Evolutionary conservation across 208 protist genomes (phyloP).

Genomic region (Leishmania guyanensis): DNA sequence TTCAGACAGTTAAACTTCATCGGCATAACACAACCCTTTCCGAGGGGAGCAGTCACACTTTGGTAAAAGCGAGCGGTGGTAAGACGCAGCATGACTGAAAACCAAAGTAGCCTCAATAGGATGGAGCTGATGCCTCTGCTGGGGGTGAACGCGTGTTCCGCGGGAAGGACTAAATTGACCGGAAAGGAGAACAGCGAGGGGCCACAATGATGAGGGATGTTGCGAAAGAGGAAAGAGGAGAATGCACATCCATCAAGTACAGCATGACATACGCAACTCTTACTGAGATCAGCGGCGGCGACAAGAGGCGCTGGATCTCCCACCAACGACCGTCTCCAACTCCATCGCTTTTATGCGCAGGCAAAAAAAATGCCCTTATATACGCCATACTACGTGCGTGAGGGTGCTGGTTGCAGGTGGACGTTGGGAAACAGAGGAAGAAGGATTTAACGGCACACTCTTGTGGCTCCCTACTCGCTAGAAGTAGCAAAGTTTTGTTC

Average conservation of each 20-base stretch:
- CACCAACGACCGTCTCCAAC: background rate
- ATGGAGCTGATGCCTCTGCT: background rate
- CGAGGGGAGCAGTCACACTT: conserved; percentile 62
- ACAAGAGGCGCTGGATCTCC: background rate
- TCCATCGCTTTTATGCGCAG: background rate
- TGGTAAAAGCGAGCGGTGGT: conserved; percentile 55
- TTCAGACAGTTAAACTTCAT: conserved; percentile 82
- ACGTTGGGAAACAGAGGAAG: background rate
- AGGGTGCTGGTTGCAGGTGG: background rate
- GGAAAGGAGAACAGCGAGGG: background rate
- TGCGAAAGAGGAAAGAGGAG: background rate
- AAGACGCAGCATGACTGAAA: conserved; percentile 64
- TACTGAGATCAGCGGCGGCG: background rate
- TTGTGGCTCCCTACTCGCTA: background rate
- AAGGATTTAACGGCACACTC: background rate
- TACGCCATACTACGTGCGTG: background rate
- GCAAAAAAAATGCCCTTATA: background rate
- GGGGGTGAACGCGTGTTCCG: background rate
- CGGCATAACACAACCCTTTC: conserved; percentile 81
- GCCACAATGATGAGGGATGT: background rate
- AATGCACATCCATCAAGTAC: background rate
- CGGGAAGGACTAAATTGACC: too few relatives aligned
- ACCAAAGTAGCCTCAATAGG: conserved; percentile 8
- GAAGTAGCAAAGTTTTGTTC: background rate
- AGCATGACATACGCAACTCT: background rate